phyloP scores from a whole-genome alignment of 306 rosid genomes.

The Sophora flavescens region DNA sequence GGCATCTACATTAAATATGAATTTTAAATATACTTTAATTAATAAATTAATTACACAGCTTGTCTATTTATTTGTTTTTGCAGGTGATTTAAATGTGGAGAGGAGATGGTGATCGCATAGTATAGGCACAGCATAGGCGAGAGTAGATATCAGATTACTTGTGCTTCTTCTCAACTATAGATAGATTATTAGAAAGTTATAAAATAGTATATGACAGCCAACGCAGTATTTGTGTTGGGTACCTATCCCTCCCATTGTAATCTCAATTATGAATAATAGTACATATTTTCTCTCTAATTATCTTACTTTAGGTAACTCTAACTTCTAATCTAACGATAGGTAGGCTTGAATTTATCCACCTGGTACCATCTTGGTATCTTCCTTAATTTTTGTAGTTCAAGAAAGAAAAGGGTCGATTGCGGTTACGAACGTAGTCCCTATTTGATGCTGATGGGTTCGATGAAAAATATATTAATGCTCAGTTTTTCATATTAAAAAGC shows the following conservation, averaged over 20 bases:
- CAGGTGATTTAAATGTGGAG: slow-evolving; percentile 35
- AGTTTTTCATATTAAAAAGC: too few relatives aligned
- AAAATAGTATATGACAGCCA: slow-evolving; percentile 15
- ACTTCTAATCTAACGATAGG: slow-evolving; percentile 9
- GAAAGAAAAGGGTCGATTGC: background rate
- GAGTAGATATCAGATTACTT: background rate
- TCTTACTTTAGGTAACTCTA: background rate
- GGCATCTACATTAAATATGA: background rate
- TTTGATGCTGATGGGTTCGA: background rate
- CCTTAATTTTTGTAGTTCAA: background rate
- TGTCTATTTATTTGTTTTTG: background rate
- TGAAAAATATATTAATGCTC: too few relatives aligned
- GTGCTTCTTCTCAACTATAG: slow-evolving; percentile 19
- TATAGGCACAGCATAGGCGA: slow-evolving; percentile 14
- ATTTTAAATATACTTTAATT: background rate
- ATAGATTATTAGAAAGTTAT: background rate
- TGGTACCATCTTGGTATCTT: background rate
- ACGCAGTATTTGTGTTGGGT: slow-evolving; percentile 3
- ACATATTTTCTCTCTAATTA: slow-evolving; percentile 34
- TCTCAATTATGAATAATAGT: slow-evolving; percentile 30
- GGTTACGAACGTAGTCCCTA: too few relatives aligned
- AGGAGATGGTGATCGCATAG: slow-evolving; percentile 32
- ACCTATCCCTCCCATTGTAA: background rate
- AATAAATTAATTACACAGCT: background rate
- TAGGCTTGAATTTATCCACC: slow-evolving; percentile 9